Percentiles rank a stretch among this genome's conserved stretches.
Evolutionary conservation across 805 yeast genomes (phyloP).

Genomic region (Kodamaea hsintzibuensis): DNA sequence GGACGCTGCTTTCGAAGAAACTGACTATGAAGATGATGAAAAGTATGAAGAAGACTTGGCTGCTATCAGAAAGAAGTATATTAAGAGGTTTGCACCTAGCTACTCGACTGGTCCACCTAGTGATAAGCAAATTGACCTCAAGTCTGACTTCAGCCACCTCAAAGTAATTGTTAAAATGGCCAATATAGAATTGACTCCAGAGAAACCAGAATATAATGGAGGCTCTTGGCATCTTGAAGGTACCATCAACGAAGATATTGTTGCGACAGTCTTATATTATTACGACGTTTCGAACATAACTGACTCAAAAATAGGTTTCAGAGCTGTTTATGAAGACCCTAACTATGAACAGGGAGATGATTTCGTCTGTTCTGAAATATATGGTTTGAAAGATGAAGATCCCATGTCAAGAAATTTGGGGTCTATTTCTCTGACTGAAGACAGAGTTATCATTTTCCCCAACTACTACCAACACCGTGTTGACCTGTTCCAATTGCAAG

Average conservation of each 20-base stretch:
- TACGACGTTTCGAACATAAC: constrained; percentile 40
- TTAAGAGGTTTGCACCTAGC: constrained; percentile 2
- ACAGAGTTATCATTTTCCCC: constrained; percentile 37
- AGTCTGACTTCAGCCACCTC: constrained; percentile 18
- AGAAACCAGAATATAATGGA: constrained; percentile 36
- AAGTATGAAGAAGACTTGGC: background rate
- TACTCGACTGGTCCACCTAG: constrained; percentile 5
- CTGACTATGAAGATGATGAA: background rate
- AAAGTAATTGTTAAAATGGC: constrained; percentile 44
- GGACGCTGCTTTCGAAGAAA: background rate
- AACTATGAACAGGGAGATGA: constrained; percentile 36
- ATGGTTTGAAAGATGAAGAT: constrained; percentile 32
- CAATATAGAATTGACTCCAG: constrained; percentile 42
- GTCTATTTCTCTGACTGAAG: constrained; percentile 23
- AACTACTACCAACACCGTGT: constrained; percentile 41
- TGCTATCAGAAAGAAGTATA: background rate
- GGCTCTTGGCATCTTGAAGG: constrained; percentile 49
- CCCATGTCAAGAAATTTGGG: constrained; percentile 27
- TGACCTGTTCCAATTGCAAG: constrained; percentile 36
- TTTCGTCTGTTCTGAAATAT: constrained; percentile 21
- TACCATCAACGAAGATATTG: constrained; percentile 40
- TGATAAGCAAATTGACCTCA: constrained; percentile 15
- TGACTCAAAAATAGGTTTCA: constrained; percentile 33
- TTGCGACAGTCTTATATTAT: constrained; percentile 42
- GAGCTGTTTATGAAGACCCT: constrained; percentile 31